Evolutionary conservation across 148 eudicot genomes (phyloP), one percentile per base, ranked within the genome.

Genomic region (Chenopodium formosanum): DNA sequence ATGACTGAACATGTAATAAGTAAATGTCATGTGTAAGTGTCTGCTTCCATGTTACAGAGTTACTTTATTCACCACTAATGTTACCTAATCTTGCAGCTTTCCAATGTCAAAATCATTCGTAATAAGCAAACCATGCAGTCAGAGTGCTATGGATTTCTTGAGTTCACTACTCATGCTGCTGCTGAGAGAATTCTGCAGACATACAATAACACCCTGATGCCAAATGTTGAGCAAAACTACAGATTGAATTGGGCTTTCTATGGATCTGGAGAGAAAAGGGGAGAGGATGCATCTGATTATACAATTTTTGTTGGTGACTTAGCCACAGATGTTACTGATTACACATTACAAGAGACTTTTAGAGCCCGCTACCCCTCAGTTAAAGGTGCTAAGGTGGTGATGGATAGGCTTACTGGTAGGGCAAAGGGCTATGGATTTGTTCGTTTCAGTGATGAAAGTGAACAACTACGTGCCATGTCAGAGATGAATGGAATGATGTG

Each of bases 391-490:
- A 96, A 94, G 83, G 97, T 96, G 83, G 99, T 94, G 46, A 92
- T 94, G 31, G 99, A 96, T 87, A 87, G 87, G 85, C 34, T 80
- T 47, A 94, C 97, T 44, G 94, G 97, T 56, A 88, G 99, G 64
- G 79, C 95, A 2, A 96, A 96, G 84, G 98, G 99, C 73, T 96
- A 91, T 86, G 99, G 99, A 23, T 96, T 96, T 89, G 99, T 96
- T 46, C 89, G 87, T 77, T 94, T 96, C 82, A 88, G 87, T 14
- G 99, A 96, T 88, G 98, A 96, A 84, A 83, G 87, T 80, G 98
- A 96, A 81, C 97, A 92, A 73, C 0, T 86, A 40, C 95, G 91
- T 75, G 99, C 99, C 19, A 94, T 96, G 97, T 78, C 89, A 29
- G 99, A 96, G 88, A 96, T 96, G 99, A 94, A 96, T 89, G 97